phyloP scores from a whole-genome alignment of 192 early-diverging fungal genomes.

The Coemansia sp. region DNA sequence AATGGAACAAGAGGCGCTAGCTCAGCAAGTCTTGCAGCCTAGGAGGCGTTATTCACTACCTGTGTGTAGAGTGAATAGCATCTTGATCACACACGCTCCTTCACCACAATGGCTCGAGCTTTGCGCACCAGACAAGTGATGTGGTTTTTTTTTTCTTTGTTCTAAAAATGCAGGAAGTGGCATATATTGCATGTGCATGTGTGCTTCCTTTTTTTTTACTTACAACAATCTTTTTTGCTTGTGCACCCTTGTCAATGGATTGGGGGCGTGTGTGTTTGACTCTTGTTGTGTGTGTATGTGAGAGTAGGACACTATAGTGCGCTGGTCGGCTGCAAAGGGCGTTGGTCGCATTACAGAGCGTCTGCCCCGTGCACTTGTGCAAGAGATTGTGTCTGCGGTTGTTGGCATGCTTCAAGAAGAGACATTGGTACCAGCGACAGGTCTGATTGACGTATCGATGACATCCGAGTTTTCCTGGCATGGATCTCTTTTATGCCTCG shows the following conservation, averaged over 20 bases:
- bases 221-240: neutral
- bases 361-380: conserved; percentile 76
- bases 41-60: neutral
- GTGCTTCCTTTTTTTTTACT: neutral
- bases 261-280: neutral
- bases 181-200: neutral
- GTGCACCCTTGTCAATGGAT: neutral
- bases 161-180: neutral
- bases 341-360: conserved; percentile 86
- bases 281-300: conserved; percentile 8
- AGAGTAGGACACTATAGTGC: conserved; percentile 81
- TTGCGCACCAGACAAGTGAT: neutral
- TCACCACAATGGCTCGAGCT: conserved; percentile 2
- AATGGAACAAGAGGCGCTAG: neutral
- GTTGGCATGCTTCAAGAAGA: conserved; percentile 86
- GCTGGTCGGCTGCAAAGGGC: conserved; percentile 98
- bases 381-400: conserved; percentile 81
- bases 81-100: neutral
- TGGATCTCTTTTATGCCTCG: conserved; percentile 88
- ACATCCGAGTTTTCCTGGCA: conserved; percentile 93
- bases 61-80: neutral
- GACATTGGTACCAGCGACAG: conserved; percentile 55
- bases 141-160: neutral
- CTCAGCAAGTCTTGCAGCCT: neutral
- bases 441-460: conserved; percentile 72